A percentile compares a stretch with the other conserved stretches of the same genome.
Conservation (phyloP, 805 yeast species). For the Candida pini region DNA sequence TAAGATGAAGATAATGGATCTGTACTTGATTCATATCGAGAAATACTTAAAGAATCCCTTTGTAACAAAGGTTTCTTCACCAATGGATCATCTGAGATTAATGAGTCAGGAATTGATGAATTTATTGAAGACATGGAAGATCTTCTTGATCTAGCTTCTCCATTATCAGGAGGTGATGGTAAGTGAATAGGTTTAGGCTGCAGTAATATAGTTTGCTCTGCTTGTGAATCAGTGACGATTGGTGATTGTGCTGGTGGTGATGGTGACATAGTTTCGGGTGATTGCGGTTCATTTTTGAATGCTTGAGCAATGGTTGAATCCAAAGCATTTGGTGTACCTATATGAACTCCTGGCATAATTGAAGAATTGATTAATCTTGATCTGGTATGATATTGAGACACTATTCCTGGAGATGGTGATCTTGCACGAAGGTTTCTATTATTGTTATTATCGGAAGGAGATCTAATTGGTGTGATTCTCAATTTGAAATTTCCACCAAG, state of each 20-base stretch:
- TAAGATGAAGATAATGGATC: neutral
- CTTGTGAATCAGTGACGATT: neutral
- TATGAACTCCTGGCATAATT: conserved; percentile 17
- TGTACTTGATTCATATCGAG: conserved; percentile 9
- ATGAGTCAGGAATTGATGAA: conserved; percentile 11
- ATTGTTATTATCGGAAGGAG: conserved; percentile 18
- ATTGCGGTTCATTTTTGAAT: conserved; percentile 3
- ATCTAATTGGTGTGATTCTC: conserved; percentile 25
- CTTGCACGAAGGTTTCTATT: conserved; percentile 11
- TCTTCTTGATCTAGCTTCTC: conserved; percentile 3
- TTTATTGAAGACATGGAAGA: conserved; percentile 15
- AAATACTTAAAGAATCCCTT: conserved; percentile 8
- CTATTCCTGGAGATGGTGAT: conserved; percentile 16
- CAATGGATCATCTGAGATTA: conserved; percentile 15
- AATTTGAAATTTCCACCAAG: conserved; percentile 24
- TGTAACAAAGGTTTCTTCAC: conserved; percentile 13
- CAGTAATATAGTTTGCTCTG: neutral
- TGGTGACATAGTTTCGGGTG: neutral
- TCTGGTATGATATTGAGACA: conserved; percentile 13
- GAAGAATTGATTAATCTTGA: conserved; percentile 18
- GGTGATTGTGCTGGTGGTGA: neutral
- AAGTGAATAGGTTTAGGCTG: neutral
- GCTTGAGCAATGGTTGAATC: conserved; percentile 21
- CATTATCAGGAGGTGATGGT: conserved; percentile 5
- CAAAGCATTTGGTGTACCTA: conserved; percentile 17